A percentile compares a stretch with the other conserved stretches of the same genome.
Evolutionary conservation across 2,329 filamentous ascomycete species (phyloP).

Genomic region (Sporothrix brunneoviolacea): DNA sequence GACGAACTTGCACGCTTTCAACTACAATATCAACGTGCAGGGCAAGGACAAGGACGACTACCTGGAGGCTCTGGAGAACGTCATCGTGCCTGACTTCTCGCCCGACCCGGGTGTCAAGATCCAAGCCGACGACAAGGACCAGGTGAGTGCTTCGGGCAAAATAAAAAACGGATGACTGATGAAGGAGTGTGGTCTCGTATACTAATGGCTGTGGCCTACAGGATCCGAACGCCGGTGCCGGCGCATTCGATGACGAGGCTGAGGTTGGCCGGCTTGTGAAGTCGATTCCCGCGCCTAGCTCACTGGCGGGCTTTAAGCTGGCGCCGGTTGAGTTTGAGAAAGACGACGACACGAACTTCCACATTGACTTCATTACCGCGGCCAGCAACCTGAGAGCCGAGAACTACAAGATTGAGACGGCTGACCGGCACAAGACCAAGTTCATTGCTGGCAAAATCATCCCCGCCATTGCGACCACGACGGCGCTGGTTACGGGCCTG

Average conservation of each 20-base stretch:
- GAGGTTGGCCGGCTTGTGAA: slow-evolving; percentile 67
- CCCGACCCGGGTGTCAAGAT: slow-evolving; percentile 92
- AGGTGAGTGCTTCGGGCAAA: slow-evolving; percentile 43
- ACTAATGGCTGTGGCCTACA: slow-evolving; percentile 20
- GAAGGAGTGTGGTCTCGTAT: too few relatives aligned
- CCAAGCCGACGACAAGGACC: slow-evolving; percentile 90
- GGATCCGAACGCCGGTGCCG: slow-evolving; percentile 67
- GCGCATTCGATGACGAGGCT: slow-evolving; percentile 62
- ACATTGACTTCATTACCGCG: slow-evolving; percentile 98
- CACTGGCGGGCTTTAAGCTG: slow-evolving; percentile 80
- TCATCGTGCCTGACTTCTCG: slow-evolving; percentile 92
- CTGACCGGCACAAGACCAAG: slow-evolving; percentile 96
- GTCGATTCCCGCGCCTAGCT: slow-evolving; percentile 70
- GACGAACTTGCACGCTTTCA: slow-evolving; percentile 92
- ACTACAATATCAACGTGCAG: slow-evolving; percentile 92
- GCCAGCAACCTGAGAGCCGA: slow-evolving; percentile 93
- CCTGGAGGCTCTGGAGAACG: slow-evolving; percentile 72
- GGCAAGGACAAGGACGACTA: slow-evolving; percentile 65
- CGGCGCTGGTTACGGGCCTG: slow-evolving; percentile 87
- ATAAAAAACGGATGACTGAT: neutral
- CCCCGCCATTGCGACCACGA: slow-evolving; percentile 95
- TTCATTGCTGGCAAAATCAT: slow-evolving; percentile 99
- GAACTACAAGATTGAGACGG: slow-evolving; percentile 93
- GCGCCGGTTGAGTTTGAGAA: slow-evolving; percentile 93
- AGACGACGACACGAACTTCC: slow-evolving; percentile 94